Base-by-base conservation (phyloP, 2,329 filamentous ascomycete genomes). In the Trematosphaeria pertusa region DNA sequence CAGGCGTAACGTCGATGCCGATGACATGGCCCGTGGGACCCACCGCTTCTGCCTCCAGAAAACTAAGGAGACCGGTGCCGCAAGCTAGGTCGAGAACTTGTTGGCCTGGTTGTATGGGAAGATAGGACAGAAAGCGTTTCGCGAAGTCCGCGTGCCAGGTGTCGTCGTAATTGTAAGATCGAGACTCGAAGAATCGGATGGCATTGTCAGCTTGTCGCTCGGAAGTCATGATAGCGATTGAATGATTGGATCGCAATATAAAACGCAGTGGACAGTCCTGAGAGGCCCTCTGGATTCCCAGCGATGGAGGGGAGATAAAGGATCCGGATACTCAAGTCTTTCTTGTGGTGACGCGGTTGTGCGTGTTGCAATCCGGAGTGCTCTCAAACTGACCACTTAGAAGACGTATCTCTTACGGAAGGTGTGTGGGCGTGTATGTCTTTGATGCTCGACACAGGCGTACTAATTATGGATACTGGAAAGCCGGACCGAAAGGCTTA, bases 41-140 rank as follows among this genome's bases (percentile, higher is more conserved):
- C 4, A 77, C 72, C 4, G 54, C 62, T n/a, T 72, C 59, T 8
- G 70, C 64, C 24, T 70, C 71, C 6, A 68, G 62, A 50, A 76
- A 70, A 1, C 69, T 71, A 12, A 77, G 60, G 0, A 78, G 67
- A 4, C 76, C 76, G 5, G 75, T 78, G 3, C 75, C 75, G 48
- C 74, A 77, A 5, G 75, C 75, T 12, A 78, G 62, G 43, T 78
- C 76, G 10, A 78, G 67, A n/a, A 78, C 56, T 17, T 67, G 46
- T 39, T 76, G 67, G 19, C 73, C 74, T 10, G 67, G 59, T n/a
- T 58, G 43, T 22, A 71, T 56, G 12, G 61, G 40, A 14, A 71
- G 20, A 21, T 65, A 49, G 18, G 70, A 61, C 7, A 70, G 55
- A 48, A 75, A 73, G 21, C 73, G 66, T 21, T 53, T 58, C 2